These are phyloP conservation scores for Plasmodium fragile DNA, from an alignment of 169 alveolate genomes.

Conservation along the genomic window DNA sequence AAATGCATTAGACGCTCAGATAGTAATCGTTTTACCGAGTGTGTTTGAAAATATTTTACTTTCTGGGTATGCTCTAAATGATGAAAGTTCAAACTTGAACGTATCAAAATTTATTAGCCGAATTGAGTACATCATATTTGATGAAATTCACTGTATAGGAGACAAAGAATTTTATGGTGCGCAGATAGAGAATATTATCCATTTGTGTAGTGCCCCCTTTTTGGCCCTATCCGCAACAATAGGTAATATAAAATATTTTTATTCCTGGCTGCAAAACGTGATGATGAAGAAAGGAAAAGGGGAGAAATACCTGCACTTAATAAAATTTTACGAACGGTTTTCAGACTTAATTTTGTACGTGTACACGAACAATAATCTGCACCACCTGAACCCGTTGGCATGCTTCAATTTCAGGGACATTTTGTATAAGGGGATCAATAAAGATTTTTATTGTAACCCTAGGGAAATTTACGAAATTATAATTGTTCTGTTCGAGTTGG, in stretches of 20 bases:
- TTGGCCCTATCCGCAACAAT: conserved; percentile 94
- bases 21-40: conserved; percentile 91
- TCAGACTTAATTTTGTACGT: conserved; percentile 87
- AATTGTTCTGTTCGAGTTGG: conserved; percentile 56
- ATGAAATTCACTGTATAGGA: conserved; percentile 92
- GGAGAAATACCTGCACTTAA: conserved; percentile 81
- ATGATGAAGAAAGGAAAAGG: conserved; percentile 62
- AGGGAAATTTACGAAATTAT: conserved; percentile 72
- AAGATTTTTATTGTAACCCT: conserved; percentile 76
- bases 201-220: conserved; percentile 93
- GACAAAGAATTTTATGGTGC: conserved; percentile 83
- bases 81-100: conserved; percentile 77
- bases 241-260: conserved; percentile 89
- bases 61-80: conserved; percentile 82
- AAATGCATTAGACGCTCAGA: conserved; percentile 89
- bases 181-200: conserved; percentile 84
- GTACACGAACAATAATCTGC: conserved; percentile 76
- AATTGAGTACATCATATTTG: conserved; percentile 91
- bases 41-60: conserved; percentile 90
- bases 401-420: conserved; percentile 76
- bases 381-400: conserved; percentile 83
- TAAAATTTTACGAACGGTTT: conserved; percentile 87
- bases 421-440: conserved; percentile 73
- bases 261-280: conserved; percentile 86
- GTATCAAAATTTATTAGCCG: conserved; percentile 77